Evolutionary conservation across 2,329 filamentous ascomycete species (phyloP).

Genomic region (Calcarisporium arbuscula): DNA sequence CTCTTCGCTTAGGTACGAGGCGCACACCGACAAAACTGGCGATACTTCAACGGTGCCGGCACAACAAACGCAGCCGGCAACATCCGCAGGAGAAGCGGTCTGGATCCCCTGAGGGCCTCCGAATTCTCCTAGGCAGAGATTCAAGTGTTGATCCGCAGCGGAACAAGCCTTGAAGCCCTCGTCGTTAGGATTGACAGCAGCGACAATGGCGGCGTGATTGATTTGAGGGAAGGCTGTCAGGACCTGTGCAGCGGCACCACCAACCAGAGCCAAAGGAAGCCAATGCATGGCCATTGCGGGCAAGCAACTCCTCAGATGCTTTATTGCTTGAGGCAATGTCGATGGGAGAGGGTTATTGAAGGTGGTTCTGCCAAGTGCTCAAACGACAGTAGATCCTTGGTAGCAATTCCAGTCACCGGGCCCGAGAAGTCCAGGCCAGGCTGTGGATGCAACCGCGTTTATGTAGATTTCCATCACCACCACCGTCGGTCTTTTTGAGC

Average conservation of each 20-base stretch:
- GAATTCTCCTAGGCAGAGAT: slow-evolving; percentile 14
- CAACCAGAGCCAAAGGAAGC: slow-evolving; percentile 15
- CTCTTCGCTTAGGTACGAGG: slow-evolving; percentile 19
- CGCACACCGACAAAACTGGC: slow-evolving; percentile 21
- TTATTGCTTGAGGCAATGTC: too few relatives aligned
- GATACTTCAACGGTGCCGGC: slow-evolving; percentile 14
- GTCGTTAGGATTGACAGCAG: slow-evolving; percentile 17
- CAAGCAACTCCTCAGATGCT: too few relatives aligned
- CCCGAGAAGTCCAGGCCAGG: too few relatives aligned
- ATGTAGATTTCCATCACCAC: too few relatives aligned
- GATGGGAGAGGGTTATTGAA: too few relatives aligned
- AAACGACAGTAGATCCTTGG: too few relatives aligned
- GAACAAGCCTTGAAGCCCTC: slow-evolving; percentile 18
- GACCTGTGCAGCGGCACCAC: slow-evolving; percentile 20
- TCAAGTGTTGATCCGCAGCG: slow-evolving; percentile 13
- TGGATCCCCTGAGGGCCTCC: slow-evolving; percentile 17
- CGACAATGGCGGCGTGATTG: slow-evolving; percentile 15
- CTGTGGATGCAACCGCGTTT: too few relatives aligned
- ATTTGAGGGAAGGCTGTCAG: slow-evolving; percentile 13
- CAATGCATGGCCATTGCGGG: slow-evolving; percentile 18
- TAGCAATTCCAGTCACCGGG: too few relatives aligned
- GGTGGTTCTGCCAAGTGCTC: too few relatives aligned
- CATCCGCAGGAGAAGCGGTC: slow-evolving; percentile 15
- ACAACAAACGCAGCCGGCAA: slow-evolving; percentile 24
- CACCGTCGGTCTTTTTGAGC: too few relatives aligned